A percentile compares a stretch with the other conserved stretches of the same genome.
phyloP scores from a whole-genome alignment of 2,329 filamentous ascomycete genomes.

The Trichoderma sp. region DNA sequence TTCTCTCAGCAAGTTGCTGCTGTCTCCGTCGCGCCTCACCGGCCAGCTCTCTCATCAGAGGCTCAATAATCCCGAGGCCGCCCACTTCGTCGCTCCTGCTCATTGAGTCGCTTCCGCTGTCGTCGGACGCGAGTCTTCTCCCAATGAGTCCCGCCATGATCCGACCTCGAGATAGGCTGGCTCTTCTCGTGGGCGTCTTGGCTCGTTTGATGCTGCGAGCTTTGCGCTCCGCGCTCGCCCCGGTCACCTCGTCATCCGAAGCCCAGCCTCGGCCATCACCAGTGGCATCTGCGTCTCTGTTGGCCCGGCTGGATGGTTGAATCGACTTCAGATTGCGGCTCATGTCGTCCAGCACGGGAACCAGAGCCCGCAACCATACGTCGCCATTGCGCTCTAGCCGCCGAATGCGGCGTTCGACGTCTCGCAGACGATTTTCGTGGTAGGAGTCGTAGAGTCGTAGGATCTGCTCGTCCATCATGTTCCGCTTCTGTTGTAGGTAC shows the following conservation, averaged over 20 bases:
- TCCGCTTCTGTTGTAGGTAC: slow-evolving; percentile 34
- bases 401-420: slow-evolving; percentile 52
- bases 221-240: slow-evolving; percentile 21
- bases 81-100: slow-evolving; percentile 38
- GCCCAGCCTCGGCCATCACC: slow-evolving; percentile 36
- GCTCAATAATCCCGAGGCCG: slow-evolving; percentile 47
- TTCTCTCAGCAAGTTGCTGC: slow-evolving; percentile 23
- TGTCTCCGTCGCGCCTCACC: slow-evolving; percentile 35
- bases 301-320: not conserved
- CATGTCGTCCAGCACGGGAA: slow-evolving; percentile 50
- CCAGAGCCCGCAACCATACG: slow-evolving; percentile 48
- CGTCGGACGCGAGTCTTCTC: slow-evolving; percentile 19
- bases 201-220: slow-evolving; percentile 28
- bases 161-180: slow-evolving; percentile 38
- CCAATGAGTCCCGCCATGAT: slow-evolving; percentile 38
- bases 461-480: slow-evolving; percentile 41
- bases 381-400: slow-evolving; percentile 52
- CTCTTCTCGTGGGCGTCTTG: slow-evolving; percentile 32
- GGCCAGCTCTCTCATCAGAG: slow-evolving; percentile 50
- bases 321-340: slow-evolving; percentile 41
- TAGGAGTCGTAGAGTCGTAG: slow-evolving; percentile 46
- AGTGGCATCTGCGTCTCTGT: not conserved
- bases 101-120: slow-evolving; percentile 34
- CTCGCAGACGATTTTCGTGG: slow-evolving; percentile 47
- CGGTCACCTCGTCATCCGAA: slow-evolving; percentile 39